Base-by-base conservation (phyloP, 306 rosid genomes). In the Rosa rugosa region DNA sequence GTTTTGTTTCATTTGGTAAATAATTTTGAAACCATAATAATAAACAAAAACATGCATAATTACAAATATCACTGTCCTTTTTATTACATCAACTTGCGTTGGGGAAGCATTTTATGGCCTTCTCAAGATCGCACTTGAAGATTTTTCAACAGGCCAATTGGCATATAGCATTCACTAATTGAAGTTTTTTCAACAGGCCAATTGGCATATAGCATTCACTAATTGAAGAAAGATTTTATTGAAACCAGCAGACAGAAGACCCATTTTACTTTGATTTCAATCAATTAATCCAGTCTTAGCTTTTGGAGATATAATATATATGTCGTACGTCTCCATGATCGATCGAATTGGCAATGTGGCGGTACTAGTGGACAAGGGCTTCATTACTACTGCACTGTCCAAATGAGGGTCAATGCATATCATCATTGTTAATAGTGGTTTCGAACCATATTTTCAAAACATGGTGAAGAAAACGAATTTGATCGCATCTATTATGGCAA, bases 61-160 rank as follows among this genome's bases (percentile, higher is more conserved):
- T 60, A 4, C 5, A 25, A 18, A 18, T 75, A 73, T 65, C 50
- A 46, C 44, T 83, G 75, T 85, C 83, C 41, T 68, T 71, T 84
- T 70, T 68, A 46, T 46, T 5, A 62, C 60, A 45, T 38, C 85
- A 72, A 89, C 80, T 75, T 81, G 49, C 78, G 69, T 40, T 8
- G 6, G 38, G 53, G 72, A 75, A 68, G 22, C 71, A 78, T 80
- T 51, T 27, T 74, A 57, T 16, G 66, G 36, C 56, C 67, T 76
- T 68, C 47, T 8, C 44, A 45, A 50, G 81, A 77, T 82, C 53
- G 67, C 46, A 22, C 66, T 31, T 11, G 60, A 36, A 63, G 22
- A 46, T 63, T 63, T 49, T 63, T 46, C 27, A 34, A 63, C 49
- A 6, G 59, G 57, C 54, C 60, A 44, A 44, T 68, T 42, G 31